Evolutionary conservation across 2,329 filamentous ascomycete species (phyloP).

Genomic region (Ophiocordyceps unilateralis): DNA sequence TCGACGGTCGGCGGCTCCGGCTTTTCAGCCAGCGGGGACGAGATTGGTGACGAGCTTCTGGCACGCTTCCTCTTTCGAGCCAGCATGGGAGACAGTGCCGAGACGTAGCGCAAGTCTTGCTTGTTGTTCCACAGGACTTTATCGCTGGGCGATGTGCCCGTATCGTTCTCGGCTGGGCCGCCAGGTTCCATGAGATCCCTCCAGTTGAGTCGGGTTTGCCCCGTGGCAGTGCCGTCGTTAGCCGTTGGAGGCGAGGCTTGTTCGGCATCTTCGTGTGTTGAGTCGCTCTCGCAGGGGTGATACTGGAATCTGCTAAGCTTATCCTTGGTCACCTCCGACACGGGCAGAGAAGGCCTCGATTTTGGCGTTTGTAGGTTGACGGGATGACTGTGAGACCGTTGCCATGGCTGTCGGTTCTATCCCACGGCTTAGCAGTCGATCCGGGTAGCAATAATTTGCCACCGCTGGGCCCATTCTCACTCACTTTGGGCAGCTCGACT

Average conservation of each 20-base stretch:
- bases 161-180: slow-evolving; percentile 24
- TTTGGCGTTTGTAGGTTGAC: slow-evolving; percentile 17
- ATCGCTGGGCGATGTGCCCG: slow-evolving; percentile 39
- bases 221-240: slow-evolving; percentile 20
- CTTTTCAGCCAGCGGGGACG: slow-evolving; percentile 41
- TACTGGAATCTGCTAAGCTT: slow-evolving; percentile 42
- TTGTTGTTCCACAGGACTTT: slow-evolving; percentile 43
- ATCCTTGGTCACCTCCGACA: slow-evolving; percentile 41
- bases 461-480: neutral
- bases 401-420: slow-evolving; percentile 29
- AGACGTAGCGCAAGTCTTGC: slow-evolving; percentile 20
- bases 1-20: slow-evolving; percentile 31
- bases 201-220: slow-evolving; percentile 36
- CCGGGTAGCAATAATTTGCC: neutral
- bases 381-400: slow-evolving; percentile 35
- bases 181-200: slow-evolving; percentile 36
- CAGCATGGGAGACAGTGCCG: slow-evolving; percentile 29
- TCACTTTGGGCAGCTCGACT: slow-evolving; percentile 16
- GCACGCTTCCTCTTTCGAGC: slow-evolving; percentile 45
- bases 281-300: slow-evolving; percentile 8
- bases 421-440: neutral
- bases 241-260: slow-evolving; percentile 3
- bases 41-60: slow-evolving; percentile 55
- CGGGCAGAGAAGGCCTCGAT: slow-evolving; percentile 23
- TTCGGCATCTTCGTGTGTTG: slow-evolving; percentile 4